Base-by-base conservation (phyloP, 164 flowering plant species). In the Aristolochia californica region DNA sequence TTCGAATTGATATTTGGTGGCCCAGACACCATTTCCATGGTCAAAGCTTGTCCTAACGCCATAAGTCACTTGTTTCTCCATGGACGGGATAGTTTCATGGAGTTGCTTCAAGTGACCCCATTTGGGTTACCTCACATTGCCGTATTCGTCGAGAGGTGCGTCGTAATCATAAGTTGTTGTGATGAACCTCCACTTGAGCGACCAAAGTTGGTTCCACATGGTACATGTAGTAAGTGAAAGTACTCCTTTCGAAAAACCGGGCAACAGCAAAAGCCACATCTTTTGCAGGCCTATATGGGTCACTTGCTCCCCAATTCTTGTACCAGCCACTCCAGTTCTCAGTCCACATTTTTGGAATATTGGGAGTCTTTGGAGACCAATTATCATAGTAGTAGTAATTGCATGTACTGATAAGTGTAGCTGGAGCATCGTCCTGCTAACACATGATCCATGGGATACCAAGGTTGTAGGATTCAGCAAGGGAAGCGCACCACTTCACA, bases 81-180 rank as follows among this genome's bases (percentile, higher is more conserved):
- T 15, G 5, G 43, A 26, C 13, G 27, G 15, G 43, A 26, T 54
- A 22, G 43, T 20, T 8, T 17, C n/a, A 52, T 52, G n/a, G n/a
- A n/a, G n/a, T n/a, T n/a, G n/a, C n/a, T n/a, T n/a, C n/a, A n/a
- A n/a, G n/a, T n/a, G n/a, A 13, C 55, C 55, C 55, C 55, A 23
- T 52, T 52, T 52, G 10, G 55, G 55, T 20, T 52, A 28, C 21
- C 22, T 52, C 24, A 52, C 5, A 25, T 8, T 47, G 87, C 95
- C 97, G 61, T 90, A 87, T 79, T 90, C 97, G 66, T 90, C 97
- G 53, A 90, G 60, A 20, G 97, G 97, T 63, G 97, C 97, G 77
- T 85, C 95, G 61, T 90, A 90, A 62, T 90, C 97, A 66, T 90
- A 87, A 64, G 88, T 90, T 28, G 97, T 87, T 23, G 91, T 84